These are phyloP conservation scores for Fusarium proliferatum DNA, from an alignment of 2,329 filamentous ascomycete genomes.

Conservation along the genomic window DNA sequence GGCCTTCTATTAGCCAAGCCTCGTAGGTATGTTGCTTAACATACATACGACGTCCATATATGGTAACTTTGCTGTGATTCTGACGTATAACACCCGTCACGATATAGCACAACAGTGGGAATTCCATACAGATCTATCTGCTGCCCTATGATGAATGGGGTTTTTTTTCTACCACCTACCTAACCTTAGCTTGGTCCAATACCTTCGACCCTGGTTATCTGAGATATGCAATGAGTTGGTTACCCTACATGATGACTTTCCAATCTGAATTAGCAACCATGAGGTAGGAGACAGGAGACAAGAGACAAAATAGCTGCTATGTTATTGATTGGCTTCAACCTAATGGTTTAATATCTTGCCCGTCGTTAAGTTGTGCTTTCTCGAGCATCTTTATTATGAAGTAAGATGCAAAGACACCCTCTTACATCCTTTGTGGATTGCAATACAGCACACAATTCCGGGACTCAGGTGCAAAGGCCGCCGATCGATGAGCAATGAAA, in stretches of 20 bases:
- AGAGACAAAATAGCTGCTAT: not conserved
- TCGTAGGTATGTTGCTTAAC: not conserved
- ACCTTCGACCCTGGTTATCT: not conserved
- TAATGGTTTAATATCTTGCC: not conserved
- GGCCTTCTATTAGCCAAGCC: slow-evolving; percentile 18
- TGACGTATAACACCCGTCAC: slow-evolving; percentile 14
- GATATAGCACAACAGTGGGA: not conserved
- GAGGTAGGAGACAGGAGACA: not conserved
- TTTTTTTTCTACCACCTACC: not conserved
- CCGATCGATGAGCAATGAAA: not conserved
- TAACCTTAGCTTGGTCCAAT: not conserved
- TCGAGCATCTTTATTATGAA: no score
- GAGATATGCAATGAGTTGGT: not conserved
- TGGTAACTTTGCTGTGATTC: slow-evolving; percentile 15
- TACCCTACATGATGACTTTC: slow-evolving; percentile 2
- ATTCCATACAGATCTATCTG: not conserved
- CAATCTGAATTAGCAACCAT: not conserved
- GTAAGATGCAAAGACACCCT: not conserved
- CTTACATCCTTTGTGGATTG: not conserved
- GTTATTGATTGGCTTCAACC: not conserved
- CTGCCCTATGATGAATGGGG: not conserved
- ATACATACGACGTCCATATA: slow-evolving; percentile 8
- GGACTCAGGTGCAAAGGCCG: not conserved
- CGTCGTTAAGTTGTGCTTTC: not conserved
- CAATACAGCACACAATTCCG: not conserved